Evolutionary conservation across 345 rosid genomes (phyloP), one percentile per base, ranked within the genome.

Genomic region (Eucalyptus rudis): DNA sequence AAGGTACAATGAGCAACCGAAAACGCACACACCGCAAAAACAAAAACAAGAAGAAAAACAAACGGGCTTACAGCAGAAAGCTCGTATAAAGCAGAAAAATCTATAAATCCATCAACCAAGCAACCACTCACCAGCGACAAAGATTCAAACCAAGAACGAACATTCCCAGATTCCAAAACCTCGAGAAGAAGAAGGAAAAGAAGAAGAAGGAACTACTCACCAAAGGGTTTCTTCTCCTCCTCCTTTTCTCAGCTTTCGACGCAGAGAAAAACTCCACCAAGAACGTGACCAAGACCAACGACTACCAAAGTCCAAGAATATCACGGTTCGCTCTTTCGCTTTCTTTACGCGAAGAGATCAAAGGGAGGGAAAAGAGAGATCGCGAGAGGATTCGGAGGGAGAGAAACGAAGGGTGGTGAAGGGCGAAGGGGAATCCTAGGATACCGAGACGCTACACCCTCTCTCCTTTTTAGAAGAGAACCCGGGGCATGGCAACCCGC

Each of bases 381-480:
- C 13, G 27, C 13, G 25, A 71, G 45, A 71, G 14, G 45, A 19
- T 4, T 10, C 83, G 15, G 68, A 52, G 29, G 43, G 52, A 51
- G 44, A 50, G 54, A 86, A 86, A 8, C 16, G 87, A n/a, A 11
- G 49, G 64, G 47, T 68, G 43, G 66, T 68, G 43, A 52, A 44
- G 25, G 86, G 36, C 86, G 89, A 24, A 20, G 47, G 31, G 27
- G 87, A 56, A 58, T 51, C 62, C 86, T 58, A 49, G 87, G 31
- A 51, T 64, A 15, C 81, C 91, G 88, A 90, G 92, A 51, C 90
- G 94, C 91, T 91, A 88, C 90, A 49, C 56, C 44, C 56, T 33
- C 49, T 49, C 14, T 13, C 9, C 50, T 19, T 16, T 71, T 33
- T 15, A 86, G 43, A 44, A 43, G 6, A 8, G 71, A 25, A 17